A percentile compares a stretch with the other conserved stretches of the same genome.
phyloP scores from a whole-genome alignment of 805 yeast genomes.

The Saccharomycopsis capsularis region DNA sequence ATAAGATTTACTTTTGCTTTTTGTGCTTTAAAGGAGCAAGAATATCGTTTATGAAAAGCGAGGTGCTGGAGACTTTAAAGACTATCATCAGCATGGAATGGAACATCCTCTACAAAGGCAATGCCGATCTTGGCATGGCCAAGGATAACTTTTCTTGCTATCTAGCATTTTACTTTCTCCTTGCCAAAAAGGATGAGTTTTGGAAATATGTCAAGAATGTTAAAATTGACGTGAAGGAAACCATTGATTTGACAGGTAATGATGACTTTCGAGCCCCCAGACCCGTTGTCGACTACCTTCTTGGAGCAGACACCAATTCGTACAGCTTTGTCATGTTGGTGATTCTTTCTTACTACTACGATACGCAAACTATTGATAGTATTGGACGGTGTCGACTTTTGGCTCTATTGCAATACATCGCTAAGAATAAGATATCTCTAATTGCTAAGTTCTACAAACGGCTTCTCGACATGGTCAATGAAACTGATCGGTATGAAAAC shows the following conservation, averaged over 20 bases:
- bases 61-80: background rate
- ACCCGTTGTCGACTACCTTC: background rate
- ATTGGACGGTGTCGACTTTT: slow-evolving; percentile 3
- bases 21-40: background rate
- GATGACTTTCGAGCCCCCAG: background rate
- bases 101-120: background rate
- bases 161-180: no score
- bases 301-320: background rate
- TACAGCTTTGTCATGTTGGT: slow-evolving; percentile 1
- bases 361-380: background rate
- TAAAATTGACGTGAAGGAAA: no score
- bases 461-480: background rate
- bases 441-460: background rate
- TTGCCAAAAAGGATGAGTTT: no score
- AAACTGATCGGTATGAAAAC: background rate
- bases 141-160: no score
- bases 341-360: slow-evolving; percentile 1
- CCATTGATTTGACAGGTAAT: background rate
- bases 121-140: no score
- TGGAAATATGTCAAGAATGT: no score
- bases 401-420: slow-evolving; percentile 9
- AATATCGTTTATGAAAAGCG: slow-evolving; percentile 5
- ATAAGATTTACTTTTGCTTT: slow-evolving; percentile 4
- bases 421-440: background rate
- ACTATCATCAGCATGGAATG: background rate